Base-by-base conservation (phyloP, 306 rosid genomes). In the Medicago ruthenica region DNA sequence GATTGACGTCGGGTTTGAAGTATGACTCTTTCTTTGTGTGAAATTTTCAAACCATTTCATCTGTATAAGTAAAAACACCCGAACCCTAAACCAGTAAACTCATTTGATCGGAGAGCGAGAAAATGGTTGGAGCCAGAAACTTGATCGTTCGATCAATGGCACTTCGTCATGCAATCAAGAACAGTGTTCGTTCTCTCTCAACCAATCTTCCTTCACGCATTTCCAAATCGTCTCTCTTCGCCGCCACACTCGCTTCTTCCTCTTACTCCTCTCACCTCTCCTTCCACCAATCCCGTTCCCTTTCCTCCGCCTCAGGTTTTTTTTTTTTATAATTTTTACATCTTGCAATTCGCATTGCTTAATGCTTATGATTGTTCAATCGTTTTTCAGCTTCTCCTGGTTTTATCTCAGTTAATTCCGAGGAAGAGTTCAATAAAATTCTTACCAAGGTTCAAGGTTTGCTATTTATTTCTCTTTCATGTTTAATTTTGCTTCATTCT, bases 361-460 rank as follows among this genome's bases (percentile, higher is more conserved):
- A 21, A 22, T 11, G 12, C 14, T 54, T 0, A 54, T 18, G 0
- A 7, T 24, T 24, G 18, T 3, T 54, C 2, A 17, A 18, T 54
- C 24, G 2, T 7, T 53, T 54, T 82, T 75, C 93, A 89, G 96
- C 79, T 79, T 67, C 84, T 54, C 85, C 98, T 37, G 86, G 86
- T 53, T 71, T 85, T 82, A 80, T 86, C 37, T 65, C 53, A 11
- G 69, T 93, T 18, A 80, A 88, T 72, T 84, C 93, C 0, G 98
- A 86, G 70, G 85, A 83, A 75, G 88, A 84, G 58, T 85, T 87
- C 74, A 80, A 83, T 5, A 73, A 66, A 40, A 70, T 89, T 67
- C 79, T 90, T 36, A 74, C 59, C 73, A 79, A 83, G 74, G 89
- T 82, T 81, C 65, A 81, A 76, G 93, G 98, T 85, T 1, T 6